Conservation (phyloP, 2,329 filamentous ascomycete genomes). For the Paracoccidioides lutzii region DNA sequence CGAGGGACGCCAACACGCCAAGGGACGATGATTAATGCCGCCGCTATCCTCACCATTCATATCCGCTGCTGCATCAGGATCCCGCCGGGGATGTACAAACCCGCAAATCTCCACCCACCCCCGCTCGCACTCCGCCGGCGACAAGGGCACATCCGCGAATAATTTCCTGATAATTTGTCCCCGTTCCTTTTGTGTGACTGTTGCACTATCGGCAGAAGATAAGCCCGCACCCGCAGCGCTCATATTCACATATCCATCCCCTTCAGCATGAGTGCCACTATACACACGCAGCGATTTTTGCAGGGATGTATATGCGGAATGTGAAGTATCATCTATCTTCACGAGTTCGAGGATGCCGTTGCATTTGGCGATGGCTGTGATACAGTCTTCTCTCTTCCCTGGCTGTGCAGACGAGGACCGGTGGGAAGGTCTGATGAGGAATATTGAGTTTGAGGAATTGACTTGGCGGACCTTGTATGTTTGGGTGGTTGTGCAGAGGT, state of each 20-base stretch:
- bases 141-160: conserved; percentile 41
- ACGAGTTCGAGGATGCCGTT: conserved; percentile 36
- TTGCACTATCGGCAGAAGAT: conserved; percentile 9
- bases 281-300: conserved; percentile 20
- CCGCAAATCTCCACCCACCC: conserved; percentile 41
- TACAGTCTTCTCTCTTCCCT: conserved; percentile 12
- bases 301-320: conserved; percentile 21
- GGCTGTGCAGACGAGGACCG: conserved; percentile 8
- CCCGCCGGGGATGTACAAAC: conserved; percentile 33
- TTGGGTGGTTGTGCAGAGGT: conserved; percentile 45
- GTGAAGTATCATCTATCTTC: conserved; percentile 16
- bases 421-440: conserved; percentile 35
- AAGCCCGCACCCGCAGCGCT: conserved; percentile 4
- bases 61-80: not conserved
- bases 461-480: conserved; percentile 52
- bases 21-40: not conserved
- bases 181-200: conserved; percentile 15
- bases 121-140: conserved; percentile 37
- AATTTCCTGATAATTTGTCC: conserved; percentile 25
- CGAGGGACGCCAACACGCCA: conserved; percentile 35
- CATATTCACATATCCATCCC: conserved; percentile 9
- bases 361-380: conserved; percentile 34
- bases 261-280: conserved; percentile 10
- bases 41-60: not conserved
- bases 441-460: conserved; percentile 52